phyloP scores from a whole-genome alignment of 352 stramenopile species.

The Hyaloperonospora arabidopsidis region DNA sequence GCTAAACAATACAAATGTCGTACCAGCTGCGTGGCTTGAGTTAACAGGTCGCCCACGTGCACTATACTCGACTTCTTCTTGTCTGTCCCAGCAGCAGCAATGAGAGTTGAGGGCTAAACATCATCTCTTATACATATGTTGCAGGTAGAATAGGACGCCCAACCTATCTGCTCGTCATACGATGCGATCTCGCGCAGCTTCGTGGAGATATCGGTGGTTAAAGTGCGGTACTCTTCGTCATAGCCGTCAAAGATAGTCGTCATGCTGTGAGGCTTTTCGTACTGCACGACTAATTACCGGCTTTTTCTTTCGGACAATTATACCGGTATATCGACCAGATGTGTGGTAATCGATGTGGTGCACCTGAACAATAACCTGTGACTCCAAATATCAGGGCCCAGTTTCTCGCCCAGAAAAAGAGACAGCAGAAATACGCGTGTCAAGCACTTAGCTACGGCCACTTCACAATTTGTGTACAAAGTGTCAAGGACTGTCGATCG shows the following conservation, averaged over 20 bases:
- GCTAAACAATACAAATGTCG: background rate
- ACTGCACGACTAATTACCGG: too few relatives aligned
- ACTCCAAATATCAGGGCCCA: too few relatives aligned
- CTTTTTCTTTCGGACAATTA: too few relatives aligned
- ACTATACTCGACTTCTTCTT: constrained; percentile 83
- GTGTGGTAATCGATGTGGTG: too few relatives aligned
- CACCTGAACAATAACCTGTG: too few relatives aligned
- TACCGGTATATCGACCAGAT: too few relatives aligned
- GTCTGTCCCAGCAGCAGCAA: constrained; percentile 32
- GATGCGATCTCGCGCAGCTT: constrained; percentile 84
- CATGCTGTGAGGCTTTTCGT: constrained; percentile 24
- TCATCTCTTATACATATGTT: too few relatives aligned
- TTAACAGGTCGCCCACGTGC: constrained; percentile 71
- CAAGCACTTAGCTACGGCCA: constrained; percentile 3
- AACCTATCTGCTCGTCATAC: constrained; percentile 79
- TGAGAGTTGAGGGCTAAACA: background rate
- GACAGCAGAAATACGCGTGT: constrained; percentile 9
- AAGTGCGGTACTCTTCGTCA: constrained; percentile 80
- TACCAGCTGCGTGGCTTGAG: constrained; percentile 78
- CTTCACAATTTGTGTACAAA: background rate
- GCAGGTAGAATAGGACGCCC: background rate
- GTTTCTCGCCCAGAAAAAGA: too few relatives aligned
- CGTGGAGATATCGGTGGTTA: constrained; percentile 82
- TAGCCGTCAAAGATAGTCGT: constrained; percentile 87
- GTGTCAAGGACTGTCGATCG: background rate